Percentiles rank a stretch among this genome's conserved stretches.
Conservation (phyloP, 2,329 filamentous ascomycete genomes). For the Didymellaceae sp. region DNA sequence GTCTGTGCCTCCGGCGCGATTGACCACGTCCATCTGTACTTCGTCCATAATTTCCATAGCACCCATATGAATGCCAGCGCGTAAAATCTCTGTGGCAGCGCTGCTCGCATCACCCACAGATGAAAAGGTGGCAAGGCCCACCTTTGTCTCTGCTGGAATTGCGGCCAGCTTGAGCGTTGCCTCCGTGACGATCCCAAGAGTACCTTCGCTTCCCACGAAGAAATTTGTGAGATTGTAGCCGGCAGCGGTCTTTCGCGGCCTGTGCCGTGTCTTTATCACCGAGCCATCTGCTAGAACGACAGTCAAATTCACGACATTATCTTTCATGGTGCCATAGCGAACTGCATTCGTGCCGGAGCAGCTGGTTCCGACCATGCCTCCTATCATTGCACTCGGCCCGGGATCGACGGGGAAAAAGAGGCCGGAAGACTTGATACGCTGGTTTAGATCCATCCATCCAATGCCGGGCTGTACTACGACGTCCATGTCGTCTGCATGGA, state of each 20-base stretch:
- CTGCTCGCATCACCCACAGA: constrained; percentile 73
- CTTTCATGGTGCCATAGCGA: constrained; percentile 91
- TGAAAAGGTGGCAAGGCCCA: constrained; percentile 74
- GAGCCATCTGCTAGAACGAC: constrained; percentile 94
- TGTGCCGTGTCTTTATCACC: constrained; percentile 84
- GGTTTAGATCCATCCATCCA: constrained; percentile 86
- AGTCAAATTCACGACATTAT: constrained; percentile 87
- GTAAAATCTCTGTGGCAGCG: too few species aligned
- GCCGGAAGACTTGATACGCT: constrained; percentile 71
- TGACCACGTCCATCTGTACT: too few species aligned
- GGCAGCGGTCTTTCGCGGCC: constrained; percentile 86
- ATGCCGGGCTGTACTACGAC: constrained; percentile 70
- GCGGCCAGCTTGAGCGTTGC: constrained; percentile 87
- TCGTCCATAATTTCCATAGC: too few species aligned
- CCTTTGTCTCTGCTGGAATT: constrained; percentile 77
- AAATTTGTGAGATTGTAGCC: constrained; percentile 91
- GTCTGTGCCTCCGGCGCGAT: too few species aligned
- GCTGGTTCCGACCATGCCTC: constrained; percentile 82
- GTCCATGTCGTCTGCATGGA: constrained; percentile 74
- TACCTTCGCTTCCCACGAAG: constrained; percentile 91
- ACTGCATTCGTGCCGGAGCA: constrained; percentile 89
- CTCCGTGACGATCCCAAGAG: constrained; percentile 88
- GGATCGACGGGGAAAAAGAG: constrained; percentile 94
- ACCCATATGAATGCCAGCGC: too few species aligned
- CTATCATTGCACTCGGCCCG: constrained; percentile 92